Percentiles rank a stretch among this genome's conserved stretches.
phyloP scores from a whole-genome alignment of 2,329 filamentous ascomycete genomes.

The Didymellaceae sp. region DNA sequence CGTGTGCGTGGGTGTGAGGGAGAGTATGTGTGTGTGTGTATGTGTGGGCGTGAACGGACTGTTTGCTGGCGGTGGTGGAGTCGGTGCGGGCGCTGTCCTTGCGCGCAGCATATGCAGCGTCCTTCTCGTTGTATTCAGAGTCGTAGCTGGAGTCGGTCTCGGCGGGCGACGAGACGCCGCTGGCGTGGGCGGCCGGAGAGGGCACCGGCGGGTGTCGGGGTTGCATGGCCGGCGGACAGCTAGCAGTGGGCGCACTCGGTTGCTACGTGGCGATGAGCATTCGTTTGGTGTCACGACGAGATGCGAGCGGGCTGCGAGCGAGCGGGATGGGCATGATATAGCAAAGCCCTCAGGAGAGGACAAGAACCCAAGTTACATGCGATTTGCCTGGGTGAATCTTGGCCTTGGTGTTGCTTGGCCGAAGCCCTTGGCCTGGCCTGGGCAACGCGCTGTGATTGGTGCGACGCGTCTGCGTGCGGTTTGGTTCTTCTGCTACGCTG shows the following conservation, averaged over 20 bases:
- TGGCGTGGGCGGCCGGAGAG: constrained; percentile 31
- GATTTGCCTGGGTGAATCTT: constrained; percentile 19
- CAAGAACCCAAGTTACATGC: constrained; percentile 20
- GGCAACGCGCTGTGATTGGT: constrained; percentile 13
- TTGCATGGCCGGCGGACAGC: constrained; percentile 40
- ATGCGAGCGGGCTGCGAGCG: constrained; percentile 23
- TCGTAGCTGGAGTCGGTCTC: constrained; percentile 23
- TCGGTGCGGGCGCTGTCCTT: constrained; percentile 23
- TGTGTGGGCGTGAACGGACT: too few species aligned
- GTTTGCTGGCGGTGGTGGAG: constrained; percentile 33
- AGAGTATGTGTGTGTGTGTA: too few species aligned
- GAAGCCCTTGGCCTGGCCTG: constrained; percentile 14
- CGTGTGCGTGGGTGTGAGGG: too few species aligned
- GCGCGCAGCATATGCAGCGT: constrained; percentile 24
- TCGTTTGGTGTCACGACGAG: constrained; percentile 27
- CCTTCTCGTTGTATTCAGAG: constrained; percentile 36
- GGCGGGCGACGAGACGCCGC: constrained; percentile 15
- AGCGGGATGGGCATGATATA: constrained; percentile 47
- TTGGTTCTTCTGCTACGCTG: constrained; percentile 14
- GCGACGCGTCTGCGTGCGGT: neutral
- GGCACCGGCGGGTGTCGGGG: constrained; percentile 40
- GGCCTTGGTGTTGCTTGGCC: constrained; percentile 19
- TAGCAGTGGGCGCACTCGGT: constrained; percentile 15
- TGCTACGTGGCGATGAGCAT: constrained; percentile 39
- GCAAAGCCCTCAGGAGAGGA: constrained; percentile 23